Conservation (phyloP, 2,329 filamentous ascomycete species). For the Xylariaceae sp. region DNA sequence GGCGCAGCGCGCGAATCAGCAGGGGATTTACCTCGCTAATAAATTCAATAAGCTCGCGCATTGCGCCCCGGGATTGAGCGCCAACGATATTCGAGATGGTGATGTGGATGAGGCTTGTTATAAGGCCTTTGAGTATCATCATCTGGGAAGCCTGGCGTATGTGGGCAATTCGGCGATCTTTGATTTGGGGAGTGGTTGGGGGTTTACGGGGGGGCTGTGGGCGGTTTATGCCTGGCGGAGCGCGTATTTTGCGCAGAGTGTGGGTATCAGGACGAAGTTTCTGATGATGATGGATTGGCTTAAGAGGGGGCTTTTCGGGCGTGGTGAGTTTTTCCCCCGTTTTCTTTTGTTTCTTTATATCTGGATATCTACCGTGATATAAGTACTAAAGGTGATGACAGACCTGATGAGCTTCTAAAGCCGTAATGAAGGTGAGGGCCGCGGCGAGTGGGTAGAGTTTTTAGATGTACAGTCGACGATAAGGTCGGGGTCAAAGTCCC, state of each 20-base stretch:
- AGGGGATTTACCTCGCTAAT: constrained; percentile 84
- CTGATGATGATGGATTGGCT: constrained; percentile 97
- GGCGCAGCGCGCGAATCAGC: constrained; percentile 92
- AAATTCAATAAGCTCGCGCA: constrained; percentile 92
- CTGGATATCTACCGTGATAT: constrained; percentile 6
- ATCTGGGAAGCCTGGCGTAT: constrained; percentile 89
- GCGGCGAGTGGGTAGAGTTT: too few relatives aligned
- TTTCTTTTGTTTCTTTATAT: too few relatives aligned
- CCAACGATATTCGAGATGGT: constrained; percentile 81
- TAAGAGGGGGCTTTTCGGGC: constrained; percentile 91
- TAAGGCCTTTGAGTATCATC: constrained; percentile 89
- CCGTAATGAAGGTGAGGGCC: background rate
- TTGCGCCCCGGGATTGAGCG: constrained; percentile 66
- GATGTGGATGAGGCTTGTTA: constrained; percentile 91
- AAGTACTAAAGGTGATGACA: constrained; percentile 13
- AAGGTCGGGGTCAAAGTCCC: too few relatives aligned
- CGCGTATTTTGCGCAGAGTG: constrained; percentile 96
- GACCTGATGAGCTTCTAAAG: constrained; percentile 30
- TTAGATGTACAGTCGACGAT: too few relatives aligned
- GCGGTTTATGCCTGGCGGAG: constrained; percentile 96
- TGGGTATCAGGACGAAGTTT: constrained; percentile 83
- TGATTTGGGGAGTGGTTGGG: constrained; percentile 76
- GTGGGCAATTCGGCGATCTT: constrained; percentile 96
- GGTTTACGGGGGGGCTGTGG: constrained; percentile 75
- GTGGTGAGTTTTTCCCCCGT: constrained; percentile 63